phyloP scores from a whole-genome alignment of 768 basidiomycete genomes.

The Agaricus sinodeliciosus region DNA sequence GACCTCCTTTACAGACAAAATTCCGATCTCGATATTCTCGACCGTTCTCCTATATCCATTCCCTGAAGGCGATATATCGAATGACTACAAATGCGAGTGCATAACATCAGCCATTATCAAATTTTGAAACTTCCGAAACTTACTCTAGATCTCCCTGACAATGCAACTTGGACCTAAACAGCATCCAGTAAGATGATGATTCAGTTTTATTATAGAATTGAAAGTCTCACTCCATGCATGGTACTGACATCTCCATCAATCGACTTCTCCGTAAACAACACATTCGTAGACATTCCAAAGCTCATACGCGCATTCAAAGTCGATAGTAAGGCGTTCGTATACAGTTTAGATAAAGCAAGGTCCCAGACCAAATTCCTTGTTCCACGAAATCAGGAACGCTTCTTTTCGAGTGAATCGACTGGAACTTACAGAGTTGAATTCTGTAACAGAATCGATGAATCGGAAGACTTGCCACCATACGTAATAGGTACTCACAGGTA shows the following conservation, averaged over 20 bases:
- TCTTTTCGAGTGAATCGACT: no score
- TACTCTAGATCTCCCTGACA: background rate
- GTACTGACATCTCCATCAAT: background rate
- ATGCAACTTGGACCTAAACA: background rate
- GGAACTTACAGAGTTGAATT: conserved; percentile 36
- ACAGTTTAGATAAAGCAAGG: conserved; percentile 39
- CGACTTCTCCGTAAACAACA: background rate
- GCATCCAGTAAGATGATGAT: background rate
- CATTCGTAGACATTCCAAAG: conserved; percentile 20
- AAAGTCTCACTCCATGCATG: background rate
- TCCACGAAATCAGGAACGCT: background rate
- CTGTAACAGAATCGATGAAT: conserved; percentile 15
- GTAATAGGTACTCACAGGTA: conserved; percentile 14
- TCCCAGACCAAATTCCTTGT: conserved; percentile 45
- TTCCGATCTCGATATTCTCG: conserved; percentile 4
- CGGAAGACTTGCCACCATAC: no score
- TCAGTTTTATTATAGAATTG: background rate
- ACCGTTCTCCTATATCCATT: background rate
- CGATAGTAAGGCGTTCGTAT: conserved; percentile 41
- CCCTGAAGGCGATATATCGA: background rate
- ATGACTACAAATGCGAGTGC: background rate
- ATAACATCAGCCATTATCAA: no score
- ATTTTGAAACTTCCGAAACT: background rate
- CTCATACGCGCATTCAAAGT: conserved; percentile 38
- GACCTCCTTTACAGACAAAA: background rate